Evolutionary conservation across 2,329 filamentous ascomycete species (phyloP), one percentile per base, ranked within the genome.

Genomic region (Escovopsis sp.): DNA sequence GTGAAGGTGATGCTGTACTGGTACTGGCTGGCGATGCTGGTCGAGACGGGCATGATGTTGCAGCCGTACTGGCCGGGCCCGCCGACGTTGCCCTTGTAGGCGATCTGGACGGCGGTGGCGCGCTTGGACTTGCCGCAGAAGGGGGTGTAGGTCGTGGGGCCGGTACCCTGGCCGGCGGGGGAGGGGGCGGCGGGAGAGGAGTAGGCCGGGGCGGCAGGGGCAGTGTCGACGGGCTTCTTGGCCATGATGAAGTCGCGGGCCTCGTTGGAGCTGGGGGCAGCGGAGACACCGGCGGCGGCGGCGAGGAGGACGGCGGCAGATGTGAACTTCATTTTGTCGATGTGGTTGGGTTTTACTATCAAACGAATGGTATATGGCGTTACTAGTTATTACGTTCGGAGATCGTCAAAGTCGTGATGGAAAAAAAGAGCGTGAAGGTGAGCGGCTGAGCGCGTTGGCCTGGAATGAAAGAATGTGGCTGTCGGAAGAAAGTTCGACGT

Each of bases 11-110:
- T 46, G 15, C 58, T 57, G 61, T 71, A 69, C 41, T 65, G 46
- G 60, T 72, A 73, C 47, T 61, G 40, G 45, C 50, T 39, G 45
- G 56, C 57, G 39, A 63, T 52, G 38, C 48, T 46, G 43, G 49
- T 51, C 47, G 58, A 50, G 44, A 73, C 53, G 29, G 60, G 46
- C 65, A 68, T 66, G 39, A 72, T 56, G 66, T 74, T 74, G 67
- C 68, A 71, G 52, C 68, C 69, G 54, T 63, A 72, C 45, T 57
- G n/a, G 42, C 47, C 50, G 8, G 44, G 2, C 39, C 52, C 51
- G 43, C 70, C 70, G 12, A 55, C 55, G 61, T 74, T 73, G 49
- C 70, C 70, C 4, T 48, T 51, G 56, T 67, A 67, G 42, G 58
- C 56, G 47, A 73, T 69, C 47, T 73, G 52, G 43, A 57, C 59